Base-by-base conservation (phyloP, 805 yeast species). In the Yamadazyma akitaensis region DNA sequence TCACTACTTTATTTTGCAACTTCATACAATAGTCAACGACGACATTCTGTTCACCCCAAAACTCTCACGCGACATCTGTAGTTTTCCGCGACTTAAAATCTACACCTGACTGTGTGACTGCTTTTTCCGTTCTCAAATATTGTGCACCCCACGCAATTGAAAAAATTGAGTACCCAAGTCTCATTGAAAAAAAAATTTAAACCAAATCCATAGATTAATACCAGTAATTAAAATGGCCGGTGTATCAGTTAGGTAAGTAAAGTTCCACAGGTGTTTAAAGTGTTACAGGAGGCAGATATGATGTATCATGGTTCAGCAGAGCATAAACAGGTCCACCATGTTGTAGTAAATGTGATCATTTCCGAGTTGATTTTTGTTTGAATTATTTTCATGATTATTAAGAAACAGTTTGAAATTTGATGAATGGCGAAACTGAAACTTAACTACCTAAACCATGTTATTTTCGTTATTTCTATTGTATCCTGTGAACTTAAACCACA, bases 201-300 rank as follows among this genome's bases (percentile, higher is more conserved):
- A 40, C 33, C 41, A 42, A 42, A 40, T 37, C 41, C 44, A 44
- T 37, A 44, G 41, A 41, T 34, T 39, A 33, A 43, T 35, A 40
- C 44, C 40, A 37, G 62, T 60, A 68, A 67, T 65, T 75, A 81
- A 79, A 68, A 89, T 89, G 96, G 86, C 96, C 83, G 96, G 96
- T 88, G 91, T 85, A 84, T 84, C 96, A 81, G 96, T 89, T 76
- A 88, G 92, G 96, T 88, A 87, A 71, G 96, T 86, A 53, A 26
- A 25, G 31, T 34, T n/a, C 14, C 17, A 18, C 21, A 17, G 5
- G 19, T 28, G 32, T 28, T 28, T 5, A 28, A 28, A 13, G 32
- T 28, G 10, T 13, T 13, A 11, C n/a, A 28, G 32, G 24, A 21
- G 24, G 24, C 24, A 21, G 7, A 21, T 21, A 21, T 4, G 7